These are phyloP conservation scores for Rosa rugosa DNA, from an alignment of 306 rosid genomes.

Conservation along the genomic window DNA sequence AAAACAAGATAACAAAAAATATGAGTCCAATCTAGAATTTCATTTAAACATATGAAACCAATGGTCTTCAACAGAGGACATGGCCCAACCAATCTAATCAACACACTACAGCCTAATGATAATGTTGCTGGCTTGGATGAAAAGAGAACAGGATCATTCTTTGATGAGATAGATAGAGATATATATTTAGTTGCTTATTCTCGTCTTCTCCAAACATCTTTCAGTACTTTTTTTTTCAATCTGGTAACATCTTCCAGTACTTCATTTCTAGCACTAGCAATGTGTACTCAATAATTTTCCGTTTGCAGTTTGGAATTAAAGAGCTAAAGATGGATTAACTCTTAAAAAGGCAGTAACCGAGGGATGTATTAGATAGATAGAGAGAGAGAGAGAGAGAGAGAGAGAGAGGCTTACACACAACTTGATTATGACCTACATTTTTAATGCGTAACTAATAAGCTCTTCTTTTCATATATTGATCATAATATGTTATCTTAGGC, in stretches of 20 bases:
- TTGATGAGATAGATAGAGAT: background rate
- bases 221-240: too few relatives aligned
- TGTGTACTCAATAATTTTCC: background rate
- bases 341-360: background rate
- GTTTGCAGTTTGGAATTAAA: background rate
- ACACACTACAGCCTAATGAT: background rate
- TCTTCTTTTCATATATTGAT: too few relatives aligned
- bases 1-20: constrained; percentile 5
- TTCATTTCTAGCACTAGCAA: background rate
- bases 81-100: constrained; percentile 19
- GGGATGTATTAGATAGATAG: background rate
- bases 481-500: too few relatives aligned
- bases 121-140: background rate
- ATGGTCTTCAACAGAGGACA: background rate
- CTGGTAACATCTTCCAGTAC: background rate
- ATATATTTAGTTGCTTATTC: background rate
- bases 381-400: background rate
- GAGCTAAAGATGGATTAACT: background rate
- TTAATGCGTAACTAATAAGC: too few relatives aligned
- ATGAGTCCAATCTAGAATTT: background rate
- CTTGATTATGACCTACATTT: background rate
- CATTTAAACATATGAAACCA: background rate
- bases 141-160: background rate
- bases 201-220: background rate
- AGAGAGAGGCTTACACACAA: background rate